phyloP scores from a whole-genome alignment of 495 filamentous ascomycete species.

The Hyphodiscus hymeniophilus region DNA sequence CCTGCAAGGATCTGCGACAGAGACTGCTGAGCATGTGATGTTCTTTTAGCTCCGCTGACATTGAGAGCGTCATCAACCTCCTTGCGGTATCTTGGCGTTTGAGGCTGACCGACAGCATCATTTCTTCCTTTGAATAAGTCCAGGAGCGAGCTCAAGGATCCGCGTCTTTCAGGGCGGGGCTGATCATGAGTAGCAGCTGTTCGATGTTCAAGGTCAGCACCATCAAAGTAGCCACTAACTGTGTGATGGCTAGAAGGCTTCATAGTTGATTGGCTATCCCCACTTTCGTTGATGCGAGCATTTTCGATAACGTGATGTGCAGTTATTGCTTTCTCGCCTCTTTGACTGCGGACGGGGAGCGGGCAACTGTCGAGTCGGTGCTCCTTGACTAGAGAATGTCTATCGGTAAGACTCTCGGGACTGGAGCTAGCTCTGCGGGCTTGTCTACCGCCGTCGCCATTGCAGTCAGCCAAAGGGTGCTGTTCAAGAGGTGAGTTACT shows the following conservation, averaged over 20 bases:
- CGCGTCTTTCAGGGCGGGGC: no score
- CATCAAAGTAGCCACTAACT: not conserved
- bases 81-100: no score
- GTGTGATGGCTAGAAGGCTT: not conserved
- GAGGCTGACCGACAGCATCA: no score
- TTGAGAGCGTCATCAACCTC: no score
- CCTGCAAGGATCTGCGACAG: not conserved
- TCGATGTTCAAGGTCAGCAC: no score
- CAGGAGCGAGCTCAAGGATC: no score
- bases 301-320: not conserved
- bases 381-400: not conserved
- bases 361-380: constrained; percentile 9
- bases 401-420: no score
- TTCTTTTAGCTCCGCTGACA: no score
- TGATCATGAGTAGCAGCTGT: no score
- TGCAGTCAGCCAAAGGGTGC: not conserved
- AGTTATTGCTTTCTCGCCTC: not conserved
- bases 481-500: not conserved
- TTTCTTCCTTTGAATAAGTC: no score
- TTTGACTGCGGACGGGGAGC: not conserved
- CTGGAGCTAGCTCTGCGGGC: not conserved
- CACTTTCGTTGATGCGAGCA: not conserved
- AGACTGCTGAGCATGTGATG: not conserved
- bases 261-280: not conserved
- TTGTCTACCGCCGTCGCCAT: not conserved